Evolutionary conservation across 2,329 filamentous ascomycete species (phyloP).

Genomic region (Passalora sequoiae): DNA sequence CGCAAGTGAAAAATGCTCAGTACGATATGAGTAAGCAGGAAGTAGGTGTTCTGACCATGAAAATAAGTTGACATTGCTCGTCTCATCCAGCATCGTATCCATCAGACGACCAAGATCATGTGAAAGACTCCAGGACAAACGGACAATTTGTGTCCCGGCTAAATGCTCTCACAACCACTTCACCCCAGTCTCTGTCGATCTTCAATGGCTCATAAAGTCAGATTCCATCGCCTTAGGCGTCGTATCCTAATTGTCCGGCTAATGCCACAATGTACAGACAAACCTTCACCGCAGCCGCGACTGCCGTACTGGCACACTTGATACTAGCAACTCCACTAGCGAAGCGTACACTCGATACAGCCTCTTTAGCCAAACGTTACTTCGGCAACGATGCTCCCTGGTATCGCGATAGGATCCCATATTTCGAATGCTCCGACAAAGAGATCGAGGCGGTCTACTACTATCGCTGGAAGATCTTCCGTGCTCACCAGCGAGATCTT

Average conservation of each 20-base stretch:
- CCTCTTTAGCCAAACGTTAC: constrained; percentile 31
- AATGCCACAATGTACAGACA: background rate
- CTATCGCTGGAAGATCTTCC: constrained; percentile 44
- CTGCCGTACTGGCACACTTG: background rate
- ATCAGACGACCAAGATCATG: too few species aligned
- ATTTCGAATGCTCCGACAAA: constrained; percentile 38
- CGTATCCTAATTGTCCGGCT: background rate
- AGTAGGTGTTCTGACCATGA: too few species aligned
- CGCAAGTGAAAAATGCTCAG: too few species aligned
- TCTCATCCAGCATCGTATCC: too few species aligned
- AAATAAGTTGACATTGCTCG: too few species aligned
- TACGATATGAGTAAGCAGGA: too few species aligned
- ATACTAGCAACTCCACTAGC: background rate
- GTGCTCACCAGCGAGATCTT: constrained; percentile 42
- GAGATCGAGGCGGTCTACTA: constrained; percentile 43
- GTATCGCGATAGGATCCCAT: constrained; percentile 38
- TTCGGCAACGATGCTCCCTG: constrained; percentile 41
- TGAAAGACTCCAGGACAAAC: too few species aligned
- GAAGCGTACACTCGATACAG: constrained; percentile 24
- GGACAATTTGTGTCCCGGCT: background rate
- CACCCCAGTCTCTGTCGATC: background rate
- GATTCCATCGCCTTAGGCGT: background rate
- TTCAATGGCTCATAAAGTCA: background rate
- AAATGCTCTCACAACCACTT: background rate
- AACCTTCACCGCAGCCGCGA: background rate